Evolutionary conservation across 192 early-diverging fungal species (phyloP).

Genomic region (Anaeromyces robustus): DNA sequence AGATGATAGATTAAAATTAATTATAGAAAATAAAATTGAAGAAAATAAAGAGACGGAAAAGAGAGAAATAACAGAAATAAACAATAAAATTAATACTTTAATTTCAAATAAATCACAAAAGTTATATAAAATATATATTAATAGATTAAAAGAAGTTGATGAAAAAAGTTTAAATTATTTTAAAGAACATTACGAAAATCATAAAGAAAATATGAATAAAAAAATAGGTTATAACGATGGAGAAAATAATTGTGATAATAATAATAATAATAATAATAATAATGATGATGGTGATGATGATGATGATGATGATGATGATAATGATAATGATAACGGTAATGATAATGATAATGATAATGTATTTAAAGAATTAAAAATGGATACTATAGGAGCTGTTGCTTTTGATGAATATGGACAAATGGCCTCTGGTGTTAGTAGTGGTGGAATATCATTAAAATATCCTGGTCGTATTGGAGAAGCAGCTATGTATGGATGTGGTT

Average conservation of each 20-base stretch:
- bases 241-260: not conserved
- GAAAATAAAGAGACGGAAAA: not conserved
- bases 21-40: not conserved
- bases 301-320: conserved; percentile 6
- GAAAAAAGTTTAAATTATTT: not conserved
- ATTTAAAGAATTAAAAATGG: conserved; percentile 30
- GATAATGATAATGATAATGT: conserved; percentile 17
- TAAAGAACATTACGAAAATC: not conserved
- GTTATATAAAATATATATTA: too few relatives aligned
- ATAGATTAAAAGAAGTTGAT: too few relatives aligned
- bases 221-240: too few relatives aligned
- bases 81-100: too few relatives aligned
- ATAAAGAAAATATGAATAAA: too few relatives aligned
- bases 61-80: conserved; percentile 15
- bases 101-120: too few relatives aligned
- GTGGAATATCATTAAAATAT: conserved; percentile 70
- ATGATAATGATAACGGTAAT: conserved; percentile 27
- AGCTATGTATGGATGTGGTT: conserved; percentile 64
- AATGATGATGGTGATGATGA: not conserved
- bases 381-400: conserved; percentile 82
- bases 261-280: not conserved
- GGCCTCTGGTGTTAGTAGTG: conserved; percentile 63
- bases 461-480: conserved; percentile 79
- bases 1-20: not conserved
- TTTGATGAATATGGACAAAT: conserved; percentile 46